Conservation (phyloP, 192 early-diverging fungal species). For the Funneliformis geosporum region DNA sequence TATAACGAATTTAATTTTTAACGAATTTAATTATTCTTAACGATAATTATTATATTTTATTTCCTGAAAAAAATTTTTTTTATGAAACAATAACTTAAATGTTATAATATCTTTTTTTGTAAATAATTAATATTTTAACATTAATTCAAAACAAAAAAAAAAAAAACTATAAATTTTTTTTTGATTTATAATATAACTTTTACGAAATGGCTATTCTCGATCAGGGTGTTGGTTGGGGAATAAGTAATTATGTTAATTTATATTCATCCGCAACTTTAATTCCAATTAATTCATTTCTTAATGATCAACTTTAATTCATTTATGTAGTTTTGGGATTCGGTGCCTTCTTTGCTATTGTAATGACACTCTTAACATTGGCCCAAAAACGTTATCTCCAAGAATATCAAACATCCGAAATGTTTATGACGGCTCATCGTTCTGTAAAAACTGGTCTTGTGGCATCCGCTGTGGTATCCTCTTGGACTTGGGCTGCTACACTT, state of each 20-base stretch:
- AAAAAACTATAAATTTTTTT: no score
- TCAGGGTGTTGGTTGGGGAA: constrained; percentile 10
- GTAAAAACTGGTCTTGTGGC: constrained; percentile 71
- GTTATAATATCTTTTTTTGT: no score
- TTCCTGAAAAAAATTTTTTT: no score
- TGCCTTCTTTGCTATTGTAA: constrained; percentile 58
- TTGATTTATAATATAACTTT: no score
- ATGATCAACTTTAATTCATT: background rate
- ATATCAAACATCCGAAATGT: constrained; percentile 64
- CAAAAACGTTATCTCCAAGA: constrained; percentile 69
- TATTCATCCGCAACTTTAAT: background rate
- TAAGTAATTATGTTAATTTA: background rate
- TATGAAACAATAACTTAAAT: no score
- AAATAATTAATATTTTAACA: no score
- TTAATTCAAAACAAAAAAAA: no score
- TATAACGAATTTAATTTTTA: no score
- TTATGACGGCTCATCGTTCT: constrained; percentile 65
- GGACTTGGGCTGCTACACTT: constrained; percentile 72
- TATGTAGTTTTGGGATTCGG: constrained; percentile 47
- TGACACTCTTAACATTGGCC: constrained; percentile 65
- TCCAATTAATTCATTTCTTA: no score
- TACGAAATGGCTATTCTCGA: constrained; percentile 3
- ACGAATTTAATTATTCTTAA: no score
- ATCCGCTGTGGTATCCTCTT: constrained; percentile 67
- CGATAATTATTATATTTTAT: no score